phyloP scores from a whole-genome alignment of 2,329 filamentous ascomycete genomes.

The Hypoxylon sp. region DNA sequence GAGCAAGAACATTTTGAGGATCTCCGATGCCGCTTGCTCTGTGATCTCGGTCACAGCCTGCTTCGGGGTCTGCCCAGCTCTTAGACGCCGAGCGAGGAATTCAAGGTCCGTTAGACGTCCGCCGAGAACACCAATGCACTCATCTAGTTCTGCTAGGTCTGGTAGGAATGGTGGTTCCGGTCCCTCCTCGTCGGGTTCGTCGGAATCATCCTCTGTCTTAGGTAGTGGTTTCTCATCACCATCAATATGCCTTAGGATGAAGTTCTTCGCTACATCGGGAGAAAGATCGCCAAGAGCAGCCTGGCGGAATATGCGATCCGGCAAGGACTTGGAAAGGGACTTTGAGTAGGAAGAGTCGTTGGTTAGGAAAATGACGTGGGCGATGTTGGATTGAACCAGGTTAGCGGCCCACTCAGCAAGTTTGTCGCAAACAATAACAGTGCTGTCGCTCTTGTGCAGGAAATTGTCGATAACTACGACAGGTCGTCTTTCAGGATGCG shows the following conservation, averaged over 20 bases:
- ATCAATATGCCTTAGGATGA: slow-evolving; percentile 85
- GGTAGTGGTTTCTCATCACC: slow-evolving; percentile 54
- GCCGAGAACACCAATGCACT: slow-evolving; percentile 83
- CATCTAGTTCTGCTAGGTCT: slow-evolving; percentile 78
- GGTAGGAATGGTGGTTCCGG: slow-evolving; percentile 41
- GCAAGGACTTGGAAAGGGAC: slow-evolving; percentile 84
- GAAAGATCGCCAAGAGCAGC: slow-evolving; percentile 88
- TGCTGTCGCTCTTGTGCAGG: slow-evolving; percentile 79
- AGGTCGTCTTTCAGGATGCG: slow-evolving; percentile 84
- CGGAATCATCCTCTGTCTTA: slow-evolving; percentile 47
- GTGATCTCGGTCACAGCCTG: slow-evolving; percentile 90
- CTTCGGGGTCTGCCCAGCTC: slow-evolving; percentile 84
- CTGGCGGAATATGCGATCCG: slow-evolving; percentile 89
- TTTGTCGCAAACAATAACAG: slow-evolving; percentile 78
- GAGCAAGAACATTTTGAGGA: slow-evolving; percentile 91
- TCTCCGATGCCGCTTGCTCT: slow-evolving; percentile 87
- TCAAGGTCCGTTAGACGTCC: slow-evolving; percentile 96
- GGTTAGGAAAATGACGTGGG: slow-evolving; percentile 94
- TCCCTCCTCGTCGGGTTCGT: slow-evolving; percentile 46
- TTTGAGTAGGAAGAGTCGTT: slow-evolving; percentile 91
- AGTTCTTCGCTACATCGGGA: slow-evolving; percentile 86
- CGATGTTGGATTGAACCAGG: slow-evolving; percentile 86
- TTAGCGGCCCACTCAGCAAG: slow-evolving; percentile 90
- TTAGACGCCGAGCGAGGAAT: slow-evolving; percentile 89
- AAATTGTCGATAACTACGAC: slow-evolving; percentile 95